These are phyloP conservation scores for Axilococcus clingmanii DNA, from an alignment of 139 green algal genomes.

Conservation along the genomic window DNA sequence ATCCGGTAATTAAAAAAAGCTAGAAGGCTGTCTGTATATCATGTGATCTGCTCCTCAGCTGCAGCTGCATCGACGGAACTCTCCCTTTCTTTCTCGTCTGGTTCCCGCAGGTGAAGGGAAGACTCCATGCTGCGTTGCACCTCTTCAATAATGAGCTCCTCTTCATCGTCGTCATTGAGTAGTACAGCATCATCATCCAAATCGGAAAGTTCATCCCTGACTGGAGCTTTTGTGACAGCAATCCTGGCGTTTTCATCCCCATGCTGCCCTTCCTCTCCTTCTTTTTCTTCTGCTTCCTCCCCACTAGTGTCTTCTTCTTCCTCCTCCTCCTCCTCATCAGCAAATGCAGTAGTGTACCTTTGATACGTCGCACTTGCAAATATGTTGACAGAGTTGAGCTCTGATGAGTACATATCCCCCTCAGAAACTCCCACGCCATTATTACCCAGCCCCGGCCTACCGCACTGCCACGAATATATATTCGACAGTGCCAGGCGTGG, in stretches of 20 bases:
- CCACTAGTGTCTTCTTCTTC: background rate
- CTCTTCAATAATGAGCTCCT: constrained; percentile 16
- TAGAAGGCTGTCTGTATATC: too few relatives aligned
- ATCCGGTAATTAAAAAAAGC: too few relatives aligned
- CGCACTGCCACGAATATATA: constrained; percentile 25
- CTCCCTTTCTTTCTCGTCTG: constrained; percentile 1
- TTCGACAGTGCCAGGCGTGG: constrained; percentile 22
- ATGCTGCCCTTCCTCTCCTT: background rate
- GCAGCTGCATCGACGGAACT: background rate
- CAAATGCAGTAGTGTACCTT: constrained; percentile 18
- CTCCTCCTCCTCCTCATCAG: constrained; percentile 19
- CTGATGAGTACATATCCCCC: constrained; percentile 11
- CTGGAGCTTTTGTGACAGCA: background rate
- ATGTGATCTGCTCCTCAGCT: background rate
- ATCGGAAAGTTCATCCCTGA: constrained; percentile 11
- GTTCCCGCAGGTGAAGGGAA: background rate
- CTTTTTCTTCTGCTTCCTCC: background rate
- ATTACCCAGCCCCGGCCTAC: constrained; percentile 19
- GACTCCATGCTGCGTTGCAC: constrained; percentile 2
- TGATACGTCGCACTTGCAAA: constrained; percentile 20
- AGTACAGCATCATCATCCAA: constrained; percentile 23
- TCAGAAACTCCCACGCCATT: constrained; percentile 2
- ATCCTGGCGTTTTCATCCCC: background rate
- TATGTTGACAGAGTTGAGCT: constrained; percentile 17
- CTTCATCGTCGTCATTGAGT: constrained; percentile 11